Evolutionary conservation across 129 eudicot genomes (phyloP), one percentile per base, ranked within the genome.

Genomic region (Pseudognaphalium luteoalbum): DNA sequence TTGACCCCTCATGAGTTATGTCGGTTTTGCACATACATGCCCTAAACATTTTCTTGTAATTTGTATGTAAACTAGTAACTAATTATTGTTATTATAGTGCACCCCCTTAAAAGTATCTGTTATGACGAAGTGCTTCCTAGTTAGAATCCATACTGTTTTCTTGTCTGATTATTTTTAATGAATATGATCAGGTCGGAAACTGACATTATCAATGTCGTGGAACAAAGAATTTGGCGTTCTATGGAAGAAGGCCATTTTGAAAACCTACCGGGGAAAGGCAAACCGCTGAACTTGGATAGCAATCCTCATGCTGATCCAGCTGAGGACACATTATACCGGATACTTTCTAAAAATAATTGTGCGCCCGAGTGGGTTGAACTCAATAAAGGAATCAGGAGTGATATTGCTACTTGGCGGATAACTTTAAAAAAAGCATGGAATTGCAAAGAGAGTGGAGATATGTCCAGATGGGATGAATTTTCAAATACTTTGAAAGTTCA

Each of bases 221-320:
- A 93, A 86, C 91, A 86, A 74, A 86, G 96, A 68, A 88, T 93
- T 75, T 90, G 92, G 94, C 91, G 82, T 67, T 89, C 96, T 39
- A 93, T 93, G 96, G 92, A 90, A 66, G 95, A 90, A 78, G 96
- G 98, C 25, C 92, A 93, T 20, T 93, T 93, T 44, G 97, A 93
- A 73, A 93, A 93, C 71, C 79, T 93, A 71, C 88, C 98, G 0
- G 98, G 97, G 47, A 87, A 93, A 75, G 98, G 96, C 4, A 93
- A 88, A 80, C 98, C 98, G 1, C 74, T 93, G 62, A 83, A 88
- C 76, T 85, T 93, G 6, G 81, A 50, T 11, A 81, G 81, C 15
- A 93, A 90, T 84, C 98, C 98, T 72, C 98, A 93, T 67, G 92
- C 85, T 2, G 98, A 93, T 76, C 97, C 97, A 32, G 97, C 96